Base-by-base conservation (phyloP, 768 basidiomycete genomes). In the Suillus bovinus region DNA sequence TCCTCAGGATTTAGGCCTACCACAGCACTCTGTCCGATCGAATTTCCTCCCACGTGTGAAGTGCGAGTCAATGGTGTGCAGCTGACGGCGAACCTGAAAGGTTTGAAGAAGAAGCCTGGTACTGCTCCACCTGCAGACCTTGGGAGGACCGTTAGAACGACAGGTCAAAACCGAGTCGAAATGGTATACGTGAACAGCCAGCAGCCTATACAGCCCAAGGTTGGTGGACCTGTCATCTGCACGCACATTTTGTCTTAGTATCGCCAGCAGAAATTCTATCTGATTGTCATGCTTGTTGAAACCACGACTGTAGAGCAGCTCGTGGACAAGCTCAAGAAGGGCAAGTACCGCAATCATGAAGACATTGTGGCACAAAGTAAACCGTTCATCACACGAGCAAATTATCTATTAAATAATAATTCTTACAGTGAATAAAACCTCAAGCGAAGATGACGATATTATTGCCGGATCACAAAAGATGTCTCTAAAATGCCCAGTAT, bases 31-130 rank as follows among this genome's bases (percentile, higher is more conserved):
- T 92, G 90, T 70, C 91, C 86, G 5, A 86, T 96, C 54, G 94
- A 97, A 79, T 97, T 96, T 68, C 94, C 94, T 27, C 86, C 89
- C 9, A 91, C 91, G 10, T 94, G 91, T 71, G 94, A 97, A 84
- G 89, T 96, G 57, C 89, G 93, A 70, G 85, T 96, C 42, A 96
- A 97, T 74, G 81, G 78, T 60, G 79, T 79, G 3, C 81, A 85
- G 59, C 77, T 96, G 34, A 78, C 79, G 22, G 92, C 89, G 41
- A 95, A 89, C 72, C 74, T 94, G 65, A 94, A 94, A 73, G 95
- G 95, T 5, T 77, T 96, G 72, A 97, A 97, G 82, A 97, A 97
- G 81, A 95, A 92, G 68, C 90, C 93, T 33, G 94, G 94, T 4
- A 96, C 93, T 47, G 92, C 94, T 1, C 93, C 94, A n/a, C 94